A percentile compares a stretch with the other conserved stretches of the same genome.
Conservation (phyloP, 2,329 filamentous ascomycete genomes). For the Gliomastix tumulicola region DNA sequence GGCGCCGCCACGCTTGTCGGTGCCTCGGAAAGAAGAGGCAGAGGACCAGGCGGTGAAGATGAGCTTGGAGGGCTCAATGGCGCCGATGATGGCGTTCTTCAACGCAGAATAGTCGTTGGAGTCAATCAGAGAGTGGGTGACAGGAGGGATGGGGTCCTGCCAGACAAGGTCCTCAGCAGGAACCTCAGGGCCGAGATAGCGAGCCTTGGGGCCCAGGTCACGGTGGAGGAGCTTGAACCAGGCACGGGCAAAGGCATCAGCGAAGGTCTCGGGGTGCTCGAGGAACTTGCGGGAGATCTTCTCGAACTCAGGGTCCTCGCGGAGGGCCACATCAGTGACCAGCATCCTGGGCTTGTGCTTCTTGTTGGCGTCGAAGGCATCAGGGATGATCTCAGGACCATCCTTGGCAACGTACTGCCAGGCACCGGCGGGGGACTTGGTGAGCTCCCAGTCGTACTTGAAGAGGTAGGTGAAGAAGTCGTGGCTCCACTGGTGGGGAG, state of each 20-base stretch:
- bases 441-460: conserved; percentile 71
- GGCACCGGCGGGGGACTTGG: conserved; percentile 68
- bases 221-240: conserved; percentile 84
- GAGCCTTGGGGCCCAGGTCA: conserved; percentile 65
- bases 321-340: conserved; percentile 67
- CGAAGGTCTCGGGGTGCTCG: conserved; percentile 60
- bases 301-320: conserved; percentile 64
- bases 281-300: conserved; percentile 69
- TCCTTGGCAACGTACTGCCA: conserved; percentile 74
- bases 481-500: conserved; percentile 71
- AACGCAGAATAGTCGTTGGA: conserved; percentile 50
- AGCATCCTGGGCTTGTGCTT: conserved; percentile 73
- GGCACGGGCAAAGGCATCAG: conserved; percentile 62
- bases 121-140: conserved; percentile 50
- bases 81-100: neutral
- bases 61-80: conserved; percentile 41
- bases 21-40: conserved; percentile 64
- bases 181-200: conserved; percentile 70
- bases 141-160: conserved; percentile 65
- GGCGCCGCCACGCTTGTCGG: conserved; percentile 77
- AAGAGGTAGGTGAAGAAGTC: conserved; percentile 69
- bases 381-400: conserved; percentile 50
- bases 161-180: conserved; percentile 63
- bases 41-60: conserved; percentile 63
- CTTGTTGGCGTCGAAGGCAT: conserved; percentile 62